These are phyloP conservation scores for Coemansia umbellata DNA, from an alignment of 192 early-diverging fungal genomes.

Conservation along the genomic window DNA sequence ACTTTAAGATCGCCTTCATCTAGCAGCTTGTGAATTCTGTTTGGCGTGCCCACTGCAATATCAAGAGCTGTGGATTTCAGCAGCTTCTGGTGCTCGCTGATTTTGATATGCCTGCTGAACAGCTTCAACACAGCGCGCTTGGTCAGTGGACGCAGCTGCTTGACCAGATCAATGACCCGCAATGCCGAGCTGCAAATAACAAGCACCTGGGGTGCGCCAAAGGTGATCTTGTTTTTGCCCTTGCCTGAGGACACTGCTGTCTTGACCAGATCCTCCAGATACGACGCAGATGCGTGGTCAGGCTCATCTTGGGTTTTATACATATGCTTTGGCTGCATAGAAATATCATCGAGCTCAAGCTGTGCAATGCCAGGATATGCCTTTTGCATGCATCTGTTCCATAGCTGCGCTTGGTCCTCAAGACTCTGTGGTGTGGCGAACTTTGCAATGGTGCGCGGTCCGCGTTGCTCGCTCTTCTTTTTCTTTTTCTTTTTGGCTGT, in stretches of 20 bases:
- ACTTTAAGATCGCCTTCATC: constrained; percentile 24
- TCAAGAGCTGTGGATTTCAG: constrained; percentile 18
- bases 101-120: constrained; percentile 47
- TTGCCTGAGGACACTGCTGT: constrained; percentile 23
- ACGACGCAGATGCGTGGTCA: not conserved
- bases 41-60: constrained; percentile 46
- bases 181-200: constrained; percentile 44
- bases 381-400: constrained; percentile 48
- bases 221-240: constrained; percentile 33
- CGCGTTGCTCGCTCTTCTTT: not conserved
- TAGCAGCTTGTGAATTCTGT: constrained; percentile 38
- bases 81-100: constrained; percentile 21
- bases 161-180: constrained; percentile 41
- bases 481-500: constrained; percentile 4
- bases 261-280: constrained; percentile 23
- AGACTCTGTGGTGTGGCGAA: constrained; percentile 13
- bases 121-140: constrained; percentile 35
- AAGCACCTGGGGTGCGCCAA: constrained; percentile 41
- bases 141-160: constrained; percentile 16
- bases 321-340: constrained; percentile 21
- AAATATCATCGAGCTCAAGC: constrained; percentile 29
- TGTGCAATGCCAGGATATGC: constrained; percentile 27
- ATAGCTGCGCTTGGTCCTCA: constrained; percentile 23
- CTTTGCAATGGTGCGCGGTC: not conserved
- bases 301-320: constrained; percentile 3